phyloP scores from a whole-genome alignment of 495 filamentous ascomycete species.

The Hypoxylon subgilvum region DNA sequence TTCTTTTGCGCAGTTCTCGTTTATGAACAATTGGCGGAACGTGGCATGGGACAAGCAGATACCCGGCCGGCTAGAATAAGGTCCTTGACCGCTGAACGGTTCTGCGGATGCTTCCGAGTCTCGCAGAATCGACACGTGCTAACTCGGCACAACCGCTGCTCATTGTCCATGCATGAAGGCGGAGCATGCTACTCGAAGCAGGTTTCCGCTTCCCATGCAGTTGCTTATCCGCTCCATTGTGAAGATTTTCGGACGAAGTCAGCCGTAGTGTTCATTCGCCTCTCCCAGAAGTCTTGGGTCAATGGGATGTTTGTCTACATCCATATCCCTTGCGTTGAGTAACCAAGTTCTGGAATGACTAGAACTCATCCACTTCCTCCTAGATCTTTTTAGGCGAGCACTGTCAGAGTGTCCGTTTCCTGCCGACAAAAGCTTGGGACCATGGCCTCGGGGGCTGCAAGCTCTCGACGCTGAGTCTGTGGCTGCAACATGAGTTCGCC shows the following conservation, averaged over 20 bases:
- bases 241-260: slow-evolving; percentile 1
- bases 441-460: too few species aligned
- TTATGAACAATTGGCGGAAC: slow-evolving; percentile 10
- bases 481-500: too few species aligned
- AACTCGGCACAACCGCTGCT: slow-evolving; percentile 1
- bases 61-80: slow-evolving; percentile 20
- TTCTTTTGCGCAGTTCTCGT: not conserved
- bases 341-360: too few species aligned
- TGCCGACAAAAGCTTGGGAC: too few species aligned
- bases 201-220: not conserved
- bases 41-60: slow-evolving; percentile 15
- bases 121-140: slow-evolving; percentile 27
- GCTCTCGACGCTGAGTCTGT: too few species aligned
- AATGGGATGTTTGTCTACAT: not conserved
- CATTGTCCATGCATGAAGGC: not conserved
- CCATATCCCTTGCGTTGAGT: too few species aligned
- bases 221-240: not conserved
- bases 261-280: not conserved
- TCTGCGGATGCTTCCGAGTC: slow-evolving; percentile 27
- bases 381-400: too few species aligned
- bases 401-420: too few species aligned
- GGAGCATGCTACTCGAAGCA: slow-evolving; percentile 4
- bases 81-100: not conserved
- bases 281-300: not conserved
- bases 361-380: too few species aligned